Conservation (phyloP, 768 basidiomycete species). For the Podaxis mareebaensis region DNA sequence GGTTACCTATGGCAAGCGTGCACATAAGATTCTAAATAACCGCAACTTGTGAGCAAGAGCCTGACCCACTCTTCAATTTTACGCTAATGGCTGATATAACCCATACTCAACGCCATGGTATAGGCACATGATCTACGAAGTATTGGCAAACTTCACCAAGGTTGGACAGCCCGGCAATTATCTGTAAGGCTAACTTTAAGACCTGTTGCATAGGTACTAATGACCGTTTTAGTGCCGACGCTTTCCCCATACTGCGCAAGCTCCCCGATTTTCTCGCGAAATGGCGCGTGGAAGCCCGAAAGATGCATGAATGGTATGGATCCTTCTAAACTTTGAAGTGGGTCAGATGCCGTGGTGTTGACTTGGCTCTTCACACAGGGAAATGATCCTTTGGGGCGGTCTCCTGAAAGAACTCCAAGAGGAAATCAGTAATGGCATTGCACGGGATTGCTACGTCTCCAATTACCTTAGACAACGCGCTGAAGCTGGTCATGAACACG, state of each 20-base stretch:
- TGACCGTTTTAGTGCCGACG: constrained; percentile 22
- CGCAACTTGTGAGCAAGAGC: constrained; percentile 18
- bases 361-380: constrained; percentile 18
- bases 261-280: constrained; percentile 28
- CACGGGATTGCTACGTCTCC: constrained; percentile 23
- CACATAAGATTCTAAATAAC: constrained; percentile 23
- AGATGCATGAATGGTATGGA: constrained; percentile 27
- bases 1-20: constrained; percentile 25
- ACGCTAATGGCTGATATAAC: neutral
- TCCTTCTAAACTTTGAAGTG: neutral
- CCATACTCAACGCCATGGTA: neutral
- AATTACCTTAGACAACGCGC: constrained; percentile 25
- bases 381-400: constrained; percentile 29
- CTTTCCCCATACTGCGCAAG: constrained; percentile 26
- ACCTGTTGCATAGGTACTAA: neutral
- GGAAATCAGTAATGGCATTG: constrained; percentile 23
- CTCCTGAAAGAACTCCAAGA: constrained; percentile 24
- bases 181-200: constrained; percentile 18
- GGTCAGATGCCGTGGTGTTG: neutral
- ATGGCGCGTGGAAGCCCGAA: constrained; percentile 26
- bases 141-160: constrained; percentile 24
- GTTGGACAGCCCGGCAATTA: constrained; percentile 28
- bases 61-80: neutral
- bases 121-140: constrained; percentile 27
- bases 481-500: constrained; percentile 22